phyloP scores from a whole-genome alignment of 371 early-diverging fungal genomes.

The Actinomortierella ambigua region DNA sequence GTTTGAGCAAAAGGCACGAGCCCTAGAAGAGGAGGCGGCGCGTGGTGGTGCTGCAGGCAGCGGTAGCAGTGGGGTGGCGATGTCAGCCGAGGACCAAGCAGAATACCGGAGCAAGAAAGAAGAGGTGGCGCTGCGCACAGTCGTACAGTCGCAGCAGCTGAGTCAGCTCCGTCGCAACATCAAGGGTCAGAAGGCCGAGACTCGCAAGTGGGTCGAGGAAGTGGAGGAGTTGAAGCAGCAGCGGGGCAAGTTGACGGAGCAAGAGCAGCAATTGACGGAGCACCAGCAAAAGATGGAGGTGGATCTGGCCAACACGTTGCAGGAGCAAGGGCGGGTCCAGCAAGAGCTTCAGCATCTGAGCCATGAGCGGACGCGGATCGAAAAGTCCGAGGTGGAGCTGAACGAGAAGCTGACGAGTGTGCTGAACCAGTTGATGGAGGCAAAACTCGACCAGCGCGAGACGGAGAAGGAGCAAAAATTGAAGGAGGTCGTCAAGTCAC shows the following conservation, averaged over 20 bases:
- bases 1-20: slow-evolving; percentile 51
- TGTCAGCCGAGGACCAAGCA: slow-evolving; percentile 17
- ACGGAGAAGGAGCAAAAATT: slow-evolving; percentile 78
- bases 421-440: slow-evolving; percentile 77
- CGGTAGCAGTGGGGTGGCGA: no score
- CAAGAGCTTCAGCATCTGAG: slow-evolving; percentile 30
- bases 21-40: slow-evolving; percentile 49
- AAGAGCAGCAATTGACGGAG: slow-evolving; percentile 45
- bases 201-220: slow-evolving; percentile 63
- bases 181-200: slow-evolving; percentile 65
- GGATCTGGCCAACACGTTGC: slow-evolving; percentile 45
- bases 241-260: slow-evolving; percentile 55
- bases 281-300: slow-evolving; percentile 47
- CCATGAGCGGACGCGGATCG: slow-evolving; percentile 33
- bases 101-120: slow-evolving; percentile 58
- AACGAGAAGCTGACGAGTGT: slow-evolving; percentile 84
- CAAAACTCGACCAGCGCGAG: slow-evolving; percentile 81
- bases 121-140: slow-evolving; percentile 67
- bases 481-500: slow-evolving; percentile 74
- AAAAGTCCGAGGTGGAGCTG: slow-evolving; percentile 68
- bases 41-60: no score
- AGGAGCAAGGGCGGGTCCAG: slow-evolving; percentile 50
- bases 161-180: slow-evolving; percentile 69
- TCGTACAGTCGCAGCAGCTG: slow-evolving; percentile 71
- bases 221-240: slow-evolving; percentile 56